Evolutionary conservation across 352 stramenopile genomes (phyloP).

Genomic region (Pythium folliculosum): DNA sequence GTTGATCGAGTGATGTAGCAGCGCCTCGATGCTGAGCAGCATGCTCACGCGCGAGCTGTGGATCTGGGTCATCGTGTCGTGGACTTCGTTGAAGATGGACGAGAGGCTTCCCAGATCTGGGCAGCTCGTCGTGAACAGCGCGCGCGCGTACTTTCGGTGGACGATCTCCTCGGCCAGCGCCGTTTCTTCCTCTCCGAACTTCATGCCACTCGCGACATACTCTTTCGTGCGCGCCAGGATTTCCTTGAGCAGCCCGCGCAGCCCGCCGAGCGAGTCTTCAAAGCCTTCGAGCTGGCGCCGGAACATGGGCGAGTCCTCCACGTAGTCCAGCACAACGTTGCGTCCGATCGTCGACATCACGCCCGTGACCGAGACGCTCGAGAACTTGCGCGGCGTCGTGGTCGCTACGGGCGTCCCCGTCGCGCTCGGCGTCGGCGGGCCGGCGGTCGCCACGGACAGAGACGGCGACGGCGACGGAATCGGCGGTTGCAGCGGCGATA

Average conservation of each 20-base stretch:
- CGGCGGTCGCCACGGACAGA: not conserved
- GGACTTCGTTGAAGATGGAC: conserved; percentile 80
- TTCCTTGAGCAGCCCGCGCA: conserved; percentile 70
- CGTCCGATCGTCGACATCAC: conserved; percentile 52
- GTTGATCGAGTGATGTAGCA: conserved; percentile 67
- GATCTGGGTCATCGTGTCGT: conserved; percentile 79
- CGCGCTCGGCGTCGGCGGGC: not conserved
- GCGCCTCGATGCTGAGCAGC: conserved; percentile 75
- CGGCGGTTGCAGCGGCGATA: not conserved
- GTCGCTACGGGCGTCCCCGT: not conserved
- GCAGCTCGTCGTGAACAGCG: conserved; percentile 86
- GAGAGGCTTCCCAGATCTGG: conserved; percentile 69
- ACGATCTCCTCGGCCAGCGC: conserved; percentile 72
- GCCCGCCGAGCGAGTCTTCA: conserved; percentile 69
- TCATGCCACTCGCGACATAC: conserved; percentile 62
- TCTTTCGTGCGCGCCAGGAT: conserved; percentile 75
- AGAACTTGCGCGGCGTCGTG: conserved; percentile 13
- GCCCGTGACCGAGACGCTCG: conserved; percentile 29
- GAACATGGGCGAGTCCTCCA: conserved; percentile 88
- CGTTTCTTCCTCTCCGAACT: conserved; percentile 72
- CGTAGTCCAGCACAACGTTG: conserved; percentile 85
- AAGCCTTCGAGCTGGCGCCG: conserved; percentile 75
- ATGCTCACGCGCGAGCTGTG: conserved; percentile 85
- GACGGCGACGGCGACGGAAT: not conserved
- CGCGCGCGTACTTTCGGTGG: conserved; percentile 73